Percentiles rank a stretch among this genome's conserved stretches.
phyloP scores from a whole-genome alignment of 2,329 filamentous ascomycete genomes.

The Paraphoma chrysanthemicola region DNA sequence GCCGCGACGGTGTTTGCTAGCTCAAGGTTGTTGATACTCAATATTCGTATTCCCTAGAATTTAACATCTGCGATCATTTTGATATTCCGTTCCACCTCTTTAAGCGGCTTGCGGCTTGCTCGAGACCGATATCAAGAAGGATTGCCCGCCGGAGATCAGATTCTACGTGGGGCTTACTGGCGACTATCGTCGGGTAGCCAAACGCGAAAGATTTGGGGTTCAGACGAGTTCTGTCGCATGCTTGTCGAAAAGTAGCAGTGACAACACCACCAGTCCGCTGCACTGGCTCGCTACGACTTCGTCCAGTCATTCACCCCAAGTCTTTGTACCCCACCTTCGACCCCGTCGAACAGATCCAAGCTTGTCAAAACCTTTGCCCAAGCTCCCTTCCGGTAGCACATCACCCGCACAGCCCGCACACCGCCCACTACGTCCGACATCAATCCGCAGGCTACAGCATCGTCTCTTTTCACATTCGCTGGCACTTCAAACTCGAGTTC shows the following conservation, averaged over 20 bases:
- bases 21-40: too few relatives aligned
- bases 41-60: too few relatives aligned
- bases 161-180: too few relatives aligned
- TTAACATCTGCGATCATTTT: too few relatives aligned
- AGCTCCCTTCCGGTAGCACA: neutral
- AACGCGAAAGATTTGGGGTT: too few relatives aligned
- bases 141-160: too few relatives aligned
- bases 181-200: too few relatives aligned
- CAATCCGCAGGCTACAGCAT: neutral
- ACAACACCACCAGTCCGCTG: neutral
- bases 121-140: too few relatives aligned
- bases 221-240: neutral
- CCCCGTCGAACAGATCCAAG: neutral
- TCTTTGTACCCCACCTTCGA: neutral
- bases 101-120: too few relatives aligned
- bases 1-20: too few relatives aligned
- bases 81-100: too few relatives aligned
- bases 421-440: neutral
- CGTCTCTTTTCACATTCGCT: neutral
- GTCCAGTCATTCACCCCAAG: neutral
- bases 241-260: neutral
- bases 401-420: neutral
- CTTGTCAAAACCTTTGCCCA: neutral
- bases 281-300: neutral
- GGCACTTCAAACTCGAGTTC: neutral